Evolutionary conservation across 2,329 filamentous ascomycete genomes (phyloP).

Genomic region (Paecilomyces sp.): DNA sequence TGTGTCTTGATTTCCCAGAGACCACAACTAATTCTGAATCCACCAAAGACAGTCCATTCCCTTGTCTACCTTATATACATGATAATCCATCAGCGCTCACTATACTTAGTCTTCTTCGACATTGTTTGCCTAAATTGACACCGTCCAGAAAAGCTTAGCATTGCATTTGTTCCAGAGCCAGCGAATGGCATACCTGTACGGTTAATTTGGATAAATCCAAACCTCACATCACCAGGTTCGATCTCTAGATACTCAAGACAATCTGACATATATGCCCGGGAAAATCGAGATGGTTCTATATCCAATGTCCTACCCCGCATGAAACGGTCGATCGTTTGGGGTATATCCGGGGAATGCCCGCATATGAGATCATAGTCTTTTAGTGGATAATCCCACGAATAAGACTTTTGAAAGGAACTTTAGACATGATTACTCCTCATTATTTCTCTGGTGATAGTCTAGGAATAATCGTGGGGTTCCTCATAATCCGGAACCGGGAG

Average conservation of each 20-base stretch:
- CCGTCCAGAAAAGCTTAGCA: not conserved
- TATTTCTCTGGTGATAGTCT: not conserved
- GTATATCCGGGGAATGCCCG: not conserved
- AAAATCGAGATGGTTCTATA: not conserved
- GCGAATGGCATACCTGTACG: not conserved
- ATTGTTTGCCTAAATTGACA: not conserved
- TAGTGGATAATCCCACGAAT: not conserved
- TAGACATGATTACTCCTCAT: not conserved
- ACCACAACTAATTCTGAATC: not conserved
- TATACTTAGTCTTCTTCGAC: not conserved
- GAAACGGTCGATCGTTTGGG: not conserved
- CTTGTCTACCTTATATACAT: not conserved
- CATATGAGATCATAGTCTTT: not conserved
- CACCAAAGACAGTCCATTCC: not conserved
- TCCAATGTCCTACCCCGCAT: not conserved
- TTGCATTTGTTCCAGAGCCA: not conserved
- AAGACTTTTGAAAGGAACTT: not conserved
- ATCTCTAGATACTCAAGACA: not conserved
- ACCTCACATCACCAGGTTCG: not conserved
- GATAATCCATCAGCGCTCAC: not conserved
- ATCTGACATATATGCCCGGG: not conserved
- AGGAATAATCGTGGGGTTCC: not conserved
- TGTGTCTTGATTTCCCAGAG: not conserved
- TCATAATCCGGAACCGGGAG: too few species aligned
- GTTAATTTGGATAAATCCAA: not conserved